phyloP scores from a whole-genome alignment of 805 yeast genomes.

The Metahyphopichia silvanorum region DNA sequence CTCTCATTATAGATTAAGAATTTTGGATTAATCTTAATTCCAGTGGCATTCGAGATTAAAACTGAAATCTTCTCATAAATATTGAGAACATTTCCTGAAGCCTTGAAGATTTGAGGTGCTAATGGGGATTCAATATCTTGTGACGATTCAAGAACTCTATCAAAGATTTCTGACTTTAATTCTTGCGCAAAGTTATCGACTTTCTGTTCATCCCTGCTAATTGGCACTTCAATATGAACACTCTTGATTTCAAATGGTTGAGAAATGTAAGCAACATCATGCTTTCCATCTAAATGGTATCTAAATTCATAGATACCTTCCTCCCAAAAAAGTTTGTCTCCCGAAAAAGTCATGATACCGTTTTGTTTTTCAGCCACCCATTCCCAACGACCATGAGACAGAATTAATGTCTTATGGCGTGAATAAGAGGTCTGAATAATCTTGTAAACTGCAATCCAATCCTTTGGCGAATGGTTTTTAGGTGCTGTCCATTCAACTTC shows the following conservation, averaged over 20 bases:
- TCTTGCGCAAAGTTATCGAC: conserved; percentile 26
- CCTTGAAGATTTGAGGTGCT: conserved; percentile 12
- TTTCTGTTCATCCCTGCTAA: conserved; percentile 18
- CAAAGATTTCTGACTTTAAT: conserved; percentile 30
- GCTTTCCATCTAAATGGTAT: conserved; percentile 64
- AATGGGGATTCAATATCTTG: conserved; percentile 24
- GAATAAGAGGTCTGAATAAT: conserved; percentile 57
- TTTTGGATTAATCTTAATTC: conserved; percentile 34
- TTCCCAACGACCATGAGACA: conserved; percentile 67
- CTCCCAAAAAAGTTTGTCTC: conserved; percentile 54
- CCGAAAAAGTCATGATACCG: conserved; percentile 51
- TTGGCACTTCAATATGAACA: conserved; percentile 36
- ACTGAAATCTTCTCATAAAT: conserved; percentile 24
- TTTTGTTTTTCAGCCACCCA: conserved; percentile 33
- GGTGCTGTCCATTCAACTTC: conserved; percentile 55
- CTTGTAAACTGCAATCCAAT: conserved; percentile 78
- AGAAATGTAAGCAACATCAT: conserved; percentile 65
- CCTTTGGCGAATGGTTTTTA: conserved; percentile 43
- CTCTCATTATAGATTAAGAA: conserved; percentile 25
- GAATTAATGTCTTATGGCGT: conserved; percentile 52
- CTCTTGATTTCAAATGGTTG: conserved; percentile 60
- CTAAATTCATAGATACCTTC: conserved; percentile 73
- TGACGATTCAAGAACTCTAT: conserved; percentile 22
- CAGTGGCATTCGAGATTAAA: conserved; percentile 32
- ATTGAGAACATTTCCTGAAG: conserved; percentile 23